phyloP scores from a whole-genome alignment of 371 early-diverging fungal species.

The Mortierella sp. region DNA sequence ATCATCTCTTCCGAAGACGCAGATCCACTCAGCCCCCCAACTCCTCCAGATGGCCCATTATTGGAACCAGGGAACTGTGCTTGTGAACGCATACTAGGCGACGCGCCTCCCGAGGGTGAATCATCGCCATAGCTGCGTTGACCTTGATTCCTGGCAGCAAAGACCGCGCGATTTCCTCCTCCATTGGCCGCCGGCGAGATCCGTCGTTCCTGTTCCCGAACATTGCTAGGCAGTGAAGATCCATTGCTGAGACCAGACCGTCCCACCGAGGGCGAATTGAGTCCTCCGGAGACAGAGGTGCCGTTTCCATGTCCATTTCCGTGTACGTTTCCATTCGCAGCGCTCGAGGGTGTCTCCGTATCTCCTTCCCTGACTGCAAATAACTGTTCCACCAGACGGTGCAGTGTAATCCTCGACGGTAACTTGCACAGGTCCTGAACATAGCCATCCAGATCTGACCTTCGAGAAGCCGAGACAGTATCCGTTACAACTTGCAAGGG shows the following conservation, averaged over 20 bases:
- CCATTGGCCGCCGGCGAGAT: slow-evolving; percentile 19
- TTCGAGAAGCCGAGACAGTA: slow-evolving; percentile 70
- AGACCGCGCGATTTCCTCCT: slow-evolving; percentile 31
- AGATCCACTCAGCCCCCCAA: not conserved
- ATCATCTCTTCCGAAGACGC: slow-evolving; percentile 54
- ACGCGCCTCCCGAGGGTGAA: slow-evolving; percentile 24
- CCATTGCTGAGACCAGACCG: slow-evolving; percentile 11
- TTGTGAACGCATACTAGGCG: slow-evolving; percentile 37
- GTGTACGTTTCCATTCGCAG: slow-evolving; percentile 1
- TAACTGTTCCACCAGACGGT: slow-evolving; percentile 67
- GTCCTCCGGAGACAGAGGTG: not conserved
- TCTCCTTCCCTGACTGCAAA: slow-evolving; percentile 81
- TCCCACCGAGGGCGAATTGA: slow-evolving; percentile 5
- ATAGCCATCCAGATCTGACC: slow-evolving; percentile 78
- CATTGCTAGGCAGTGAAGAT: not conserved
- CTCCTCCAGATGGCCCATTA: not conserved
- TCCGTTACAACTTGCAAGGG: slow-evolving; percentile 72
- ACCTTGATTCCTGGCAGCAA: slow-evolving; percentile 14
- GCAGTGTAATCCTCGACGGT: slow-evolving; percentile 72
- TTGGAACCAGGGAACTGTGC: slow-evolving; percentile 14
- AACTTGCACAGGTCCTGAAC: slow-evolving; percentile 73
- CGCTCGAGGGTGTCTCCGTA: slow-evolving; percentile 62
- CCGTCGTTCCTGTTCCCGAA: slow-evolving; percentile 27
- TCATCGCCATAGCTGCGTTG: slow-evolving; percentile 35
- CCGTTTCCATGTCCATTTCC: not conserved